phyloP scores from a whole-genome alignment of 2,329 filamentous ascomycete genomes.

The Xylariaceae sp. region DNA sequence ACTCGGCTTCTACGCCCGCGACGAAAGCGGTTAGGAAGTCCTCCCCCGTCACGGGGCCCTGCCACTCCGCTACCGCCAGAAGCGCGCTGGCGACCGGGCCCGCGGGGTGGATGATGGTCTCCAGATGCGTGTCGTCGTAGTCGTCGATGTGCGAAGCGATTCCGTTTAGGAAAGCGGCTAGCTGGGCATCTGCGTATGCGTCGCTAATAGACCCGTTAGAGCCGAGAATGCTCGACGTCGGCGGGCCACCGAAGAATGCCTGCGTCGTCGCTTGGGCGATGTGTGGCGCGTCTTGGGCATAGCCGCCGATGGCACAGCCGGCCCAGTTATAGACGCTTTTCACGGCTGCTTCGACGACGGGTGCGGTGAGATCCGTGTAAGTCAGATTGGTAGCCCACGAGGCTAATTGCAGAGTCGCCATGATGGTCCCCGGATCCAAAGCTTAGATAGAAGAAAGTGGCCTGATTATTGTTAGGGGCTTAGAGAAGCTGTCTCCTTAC shows the following conservation, averaged over 20 bases:
- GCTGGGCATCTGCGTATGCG: slow-evolving; percentile 50
- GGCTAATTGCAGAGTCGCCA: slow-evolving; percentile 57
- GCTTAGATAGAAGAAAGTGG: not conserved
- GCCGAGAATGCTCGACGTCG: slow-evolving; percentile 43
- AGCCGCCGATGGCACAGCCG: slow-evolving; percentile 60
- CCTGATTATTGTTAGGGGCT: not conserved
- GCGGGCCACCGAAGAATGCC: slow-evolving; percentile 41
- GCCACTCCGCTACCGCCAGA: slow-evolving; percentile 53
- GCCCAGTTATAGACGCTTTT: slow-evolving; percentile 61
- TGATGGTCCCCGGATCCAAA: slow-evolving; percentile 29
- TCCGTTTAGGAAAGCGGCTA: slow-evolving; percentile 60
- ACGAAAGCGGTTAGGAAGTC: slow-evolving; percentile 59
- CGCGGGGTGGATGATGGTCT: slow-evolving; percentile 62
- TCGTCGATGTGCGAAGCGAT: slow-evolving; percentile 63
- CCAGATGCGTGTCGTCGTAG: slow-evolving; percentile 63
- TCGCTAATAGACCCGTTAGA: slow-evolving; percentile 36
- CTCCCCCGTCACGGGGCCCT: slow-evolving; percentile 48
- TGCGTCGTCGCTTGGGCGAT: slow-evolving; percentile 41
- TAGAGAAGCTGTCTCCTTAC: not conserved
- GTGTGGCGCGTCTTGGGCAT: slow-evolving; percentile 52
- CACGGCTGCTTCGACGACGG: slow-evolving; percentile 52
- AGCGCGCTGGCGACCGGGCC: slow-evolving; percentile 58
- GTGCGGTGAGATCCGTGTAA: slow-evolving; percentile 48
- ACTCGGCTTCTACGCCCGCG: slow-evolving; percentile 59
- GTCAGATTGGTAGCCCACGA: slow-evolving; percentile 53